Evolutionary conservation across 2,329 filamentous ascomycete genomes (phyloP).

Genomic region (Aspergillus quadrilineatus): DNA sequence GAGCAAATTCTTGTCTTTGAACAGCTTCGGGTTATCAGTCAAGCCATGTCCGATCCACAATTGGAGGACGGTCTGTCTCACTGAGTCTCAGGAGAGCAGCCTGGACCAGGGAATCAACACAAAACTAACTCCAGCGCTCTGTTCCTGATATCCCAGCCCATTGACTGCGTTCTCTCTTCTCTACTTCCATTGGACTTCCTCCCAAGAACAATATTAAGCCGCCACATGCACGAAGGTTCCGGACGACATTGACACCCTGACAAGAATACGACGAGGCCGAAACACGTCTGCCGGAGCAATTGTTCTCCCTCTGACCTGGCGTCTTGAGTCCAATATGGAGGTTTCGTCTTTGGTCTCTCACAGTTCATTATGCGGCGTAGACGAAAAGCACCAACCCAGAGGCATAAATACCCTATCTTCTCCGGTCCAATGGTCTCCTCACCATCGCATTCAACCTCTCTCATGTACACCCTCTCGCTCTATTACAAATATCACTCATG

Average conservation of each 20-base stretch:
- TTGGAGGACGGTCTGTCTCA: background rate
- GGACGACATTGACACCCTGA: background rate
- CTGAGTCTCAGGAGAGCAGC: background rate
- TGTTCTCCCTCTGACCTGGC: background rate
- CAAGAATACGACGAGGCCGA: background rate
- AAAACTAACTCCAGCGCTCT: background rate
- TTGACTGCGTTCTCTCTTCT: background rate
- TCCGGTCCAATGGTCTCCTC: background rate
- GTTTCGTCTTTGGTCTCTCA: too few relatives aligned
- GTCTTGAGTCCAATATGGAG: background rate
- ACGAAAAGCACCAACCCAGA: background rate
- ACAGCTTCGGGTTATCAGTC: background rate
- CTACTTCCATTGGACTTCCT: background rate
- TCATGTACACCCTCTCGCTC: background rate
- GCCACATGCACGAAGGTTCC: background rate
- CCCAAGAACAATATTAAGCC: slow-evolving; percentile 20
- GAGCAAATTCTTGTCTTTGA: too few relatives aligned
- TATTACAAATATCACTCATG: slow-evolving; percentile 18
- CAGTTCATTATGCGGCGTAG: too few relatives aligned
- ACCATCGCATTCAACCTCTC: background rate
- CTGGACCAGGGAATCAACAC: background rate
- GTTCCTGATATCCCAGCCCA: background rate
- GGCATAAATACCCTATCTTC: background rate
- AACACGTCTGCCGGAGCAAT: background rate
- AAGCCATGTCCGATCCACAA: background rate